A percentile compares a stretch with the other conserved stretches of the same genome.
phyloP scores from a whole-genome alignment of 2,329 filamentous ascomycete genomes.

The Pseudogymnoascus sp. region DNA sequence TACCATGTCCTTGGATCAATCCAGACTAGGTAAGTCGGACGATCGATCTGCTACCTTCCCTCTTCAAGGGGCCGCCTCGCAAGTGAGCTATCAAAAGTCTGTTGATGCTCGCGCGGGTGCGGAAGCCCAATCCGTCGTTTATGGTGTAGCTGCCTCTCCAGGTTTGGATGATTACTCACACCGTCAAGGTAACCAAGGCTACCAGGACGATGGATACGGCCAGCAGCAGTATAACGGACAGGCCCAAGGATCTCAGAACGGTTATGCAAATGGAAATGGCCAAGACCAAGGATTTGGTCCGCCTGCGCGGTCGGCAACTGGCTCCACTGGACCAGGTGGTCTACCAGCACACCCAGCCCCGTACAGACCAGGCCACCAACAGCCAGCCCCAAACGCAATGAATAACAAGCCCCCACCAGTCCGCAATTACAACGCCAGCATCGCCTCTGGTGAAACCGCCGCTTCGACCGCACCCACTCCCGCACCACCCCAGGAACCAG shows the following conservation, averaged over 20 bases:
- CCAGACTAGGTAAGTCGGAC: background rate
- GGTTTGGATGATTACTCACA: constrained; percentile 2
- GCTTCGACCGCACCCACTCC: constrained; percentile 10
- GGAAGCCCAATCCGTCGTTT: background rate
- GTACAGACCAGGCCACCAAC: constrained; percentile 48
- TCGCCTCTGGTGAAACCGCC: constrained; percentile 5
- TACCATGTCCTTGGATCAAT: background rate
- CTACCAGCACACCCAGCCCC: constrained; percentile 54
- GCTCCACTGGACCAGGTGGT: constrained; percentile 30
- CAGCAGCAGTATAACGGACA: constrained; percentile 18
- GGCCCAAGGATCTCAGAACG: constrained; percentile 11
- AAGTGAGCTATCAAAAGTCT: constrained; percentile 9
- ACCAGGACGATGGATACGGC: constrained; percentile 22
- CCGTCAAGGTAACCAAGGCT: constrained; percentile 10
- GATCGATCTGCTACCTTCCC: background rate
- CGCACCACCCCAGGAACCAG: constrained; percentile 17
- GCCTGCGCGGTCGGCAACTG: constrained; percentile 17
- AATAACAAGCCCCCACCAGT: constrained; percentile 49
- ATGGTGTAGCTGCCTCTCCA: background rate
- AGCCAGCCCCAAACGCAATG: constrained; percentile 45
- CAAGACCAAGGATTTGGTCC: constrained; percentile 19
- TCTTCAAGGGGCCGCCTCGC: constrained; percentile 1
- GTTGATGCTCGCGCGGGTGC: constrained; percentile 4
- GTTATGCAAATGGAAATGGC: constrained; percentile 14
- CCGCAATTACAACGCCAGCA: constrained; percentile 28